These are phyloP conservation scores for Apiotrichum laibachii DNA, from an alignment of 1,284 basidiomycete species.

Conservation along the genomic window DNA sequence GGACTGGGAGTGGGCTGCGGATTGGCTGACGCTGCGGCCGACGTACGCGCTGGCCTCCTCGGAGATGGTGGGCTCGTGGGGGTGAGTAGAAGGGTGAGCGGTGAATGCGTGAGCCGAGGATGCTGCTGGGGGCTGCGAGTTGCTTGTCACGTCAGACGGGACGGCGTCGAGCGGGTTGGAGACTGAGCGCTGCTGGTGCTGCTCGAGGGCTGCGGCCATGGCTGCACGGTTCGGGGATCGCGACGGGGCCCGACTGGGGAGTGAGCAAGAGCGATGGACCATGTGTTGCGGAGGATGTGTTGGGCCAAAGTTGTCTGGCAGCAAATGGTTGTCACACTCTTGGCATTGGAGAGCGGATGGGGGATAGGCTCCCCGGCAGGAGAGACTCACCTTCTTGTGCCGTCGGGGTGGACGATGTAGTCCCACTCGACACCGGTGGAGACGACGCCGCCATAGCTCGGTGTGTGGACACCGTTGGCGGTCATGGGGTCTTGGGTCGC, in stretches of 20 bases:
- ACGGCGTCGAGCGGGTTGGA: constrained; percentile 20
- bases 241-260: constrained; percentile 36
- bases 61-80: constrained; percentile 41
- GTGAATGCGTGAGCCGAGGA: constrained; percentile 19
- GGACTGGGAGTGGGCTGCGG: constrained; percentile 3
- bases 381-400: constrained; percentile 40
- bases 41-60: constrained; percentile 32
- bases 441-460: constrained; percentile 61
- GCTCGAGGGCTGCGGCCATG: not conserved
- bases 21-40: constrained; percentile 14
- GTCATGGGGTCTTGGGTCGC: constrained; percentile 32
- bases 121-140: constrained; percentile 8
- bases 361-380: not conserved
- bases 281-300: not conserved
- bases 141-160: constrained; percentile 6
- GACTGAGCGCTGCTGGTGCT: constrained; percentile 19
- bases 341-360: not conserved
- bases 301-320: not conserved
- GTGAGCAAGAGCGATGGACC: constrained; percentile 9
- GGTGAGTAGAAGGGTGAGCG: constrained; percentile 24
- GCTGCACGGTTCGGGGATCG: constrained; percentile 40
- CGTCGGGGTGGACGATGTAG: constrained; percentile 38
- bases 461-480: constrained; percentile 53
- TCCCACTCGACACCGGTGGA: constrained; percentile 51
- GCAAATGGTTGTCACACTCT: not conserved